phyloP scores from a whole-genome alignment of 139 green algal genomes.

The Coccomyxa sp. region DNA sequence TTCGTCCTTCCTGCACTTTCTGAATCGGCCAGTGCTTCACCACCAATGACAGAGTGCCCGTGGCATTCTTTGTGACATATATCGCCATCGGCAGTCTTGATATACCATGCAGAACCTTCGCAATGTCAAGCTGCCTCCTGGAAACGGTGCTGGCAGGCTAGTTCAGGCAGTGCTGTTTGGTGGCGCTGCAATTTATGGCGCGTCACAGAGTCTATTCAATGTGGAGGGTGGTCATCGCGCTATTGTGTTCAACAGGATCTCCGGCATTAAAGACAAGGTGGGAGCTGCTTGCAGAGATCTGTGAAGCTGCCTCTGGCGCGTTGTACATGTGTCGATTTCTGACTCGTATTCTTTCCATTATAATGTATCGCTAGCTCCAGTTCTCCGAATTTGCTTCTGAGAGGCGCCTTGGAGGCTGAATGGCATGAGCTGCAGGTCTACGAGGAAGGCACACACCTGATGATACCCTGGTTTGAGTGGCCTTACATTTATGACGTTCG shows the following conservation, averaged over 20 bases:
- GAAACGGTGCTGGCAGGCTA: slow-evolving; percentile 15
- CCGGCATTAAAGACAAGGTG: slow-evolving; percentile 90
- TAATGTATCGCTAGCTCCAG: not conserved
- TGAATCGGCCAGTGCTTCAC: too few species aligned
- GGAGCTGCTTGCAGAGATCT: not conserved
- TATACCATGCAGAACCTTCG: slow-evolving; percentile 31
- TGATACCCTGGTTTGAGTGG: slow-evolving; percentile 97
- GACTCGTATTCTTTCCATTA: not conserved
- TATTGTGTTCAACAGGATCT: slow-evolving; percentile 97
- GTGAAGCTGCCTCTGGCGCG: too few species aligned
- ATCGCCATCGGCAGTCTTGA: too few species aligned
- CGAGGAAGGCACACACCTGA: slow-evolving; percentile 93
- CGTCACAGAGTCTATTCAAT: slow-evolving; percentile 92
- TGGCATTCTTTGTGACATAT: too few species aligned
- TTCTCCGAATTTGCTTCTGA: too few species aligned
- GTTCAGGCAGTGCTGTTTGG: slow-evolving; percentile 32
- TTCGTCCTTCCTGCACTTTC: too few species aligned
- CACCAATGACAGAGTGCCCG: too few species aligned
- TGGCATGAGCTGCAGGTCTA: slow-evolving; percentile 73
- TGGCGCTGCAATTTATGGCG: slow-evolving; percentile 60
- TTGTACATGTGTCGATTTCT: not conserved
- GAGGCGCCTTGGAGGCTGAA: too few species aligned
- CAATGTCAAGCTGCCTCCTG: slow-evolving; percentile 25
- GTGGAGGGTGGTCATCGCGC: slow-evolving; percentile 97
- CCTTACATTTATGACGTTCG: slow-evolving; percentile 97